These are phyloP conservation scores for Krasilnikovozyma curviuscula DNA, from an alignment of 768 basidiomycete genomes.

Conservation along the genomic window DNA sequence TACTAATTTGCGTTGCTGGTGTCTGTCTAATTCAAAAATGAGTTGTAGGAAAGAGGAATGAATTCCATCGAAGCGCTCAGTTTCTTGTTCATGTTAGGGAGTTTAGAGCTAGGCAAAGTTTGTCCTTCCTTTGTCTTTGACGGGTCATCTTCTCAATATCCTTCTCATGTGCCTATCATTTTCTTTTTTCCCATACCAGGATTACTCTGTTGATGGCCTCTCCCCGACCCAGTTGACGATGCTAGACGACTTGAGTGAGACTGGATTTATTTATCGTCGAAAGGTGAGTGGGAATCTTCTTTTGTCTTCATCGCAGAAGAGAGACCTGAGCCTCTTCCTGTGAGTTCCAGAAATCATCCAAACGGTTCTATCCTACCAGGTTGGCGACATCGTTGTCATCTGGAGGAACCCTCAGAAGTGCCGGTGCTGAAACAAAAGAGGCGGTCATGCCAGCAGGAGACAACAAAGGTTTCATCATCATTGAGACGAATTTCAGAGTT, in stretches of 20 bases:
- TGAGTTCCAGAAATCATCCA: constrained; percentile 37
- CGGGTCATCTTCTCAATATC: background rate
- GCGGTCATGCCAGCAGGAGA: constrained; percentile 1
- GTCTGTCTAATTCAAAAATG: background rate
- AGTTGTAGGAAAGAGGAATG: constrained; percentile 49
- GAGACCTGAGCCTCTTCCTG: background rate
- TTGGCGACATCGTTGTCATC: constrained; percentile 87
- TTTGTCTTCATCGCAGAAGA: constrained; percentile 17
- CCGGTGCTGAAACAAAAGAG: constrained; percentile 33
- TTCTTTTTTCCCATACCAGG: constrained; percentile 32
- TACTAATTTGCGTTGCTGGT: background rate
- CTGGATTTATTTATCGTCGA: constrained; percentile 79
- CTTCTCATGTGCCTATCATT: constrained; percentile 8
- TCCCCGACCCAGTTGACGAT: constrained; percentile 65
- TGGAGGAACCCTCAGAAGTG: constrained; percentile 20
- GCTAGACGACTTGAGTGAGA: constrained; percentile 79
- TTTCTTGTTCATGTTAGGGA: constrained; percentile 91
- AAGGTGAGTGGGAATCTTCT: constrained; percentile 32
- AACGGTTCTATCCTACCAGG: constrained; percentile 81
- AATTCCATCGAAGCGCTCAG: constrained; percentile 82
- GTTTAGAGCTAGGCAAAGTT: constrained; percentile 81
- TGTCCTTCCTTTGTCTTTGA: constrained; percentile 16
- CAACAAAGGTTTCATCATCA: constrained; percentile 66
- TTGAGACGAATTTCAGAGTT: constrained; percentile 95
- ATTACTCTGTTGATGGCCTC: constrained; percentile 68